Percentiles rank a stretch among this genome's conserved stretches.
phyloP scores from a whole-genome alignment of 306 rosid species.

The Cercis canadensis region DNA sequence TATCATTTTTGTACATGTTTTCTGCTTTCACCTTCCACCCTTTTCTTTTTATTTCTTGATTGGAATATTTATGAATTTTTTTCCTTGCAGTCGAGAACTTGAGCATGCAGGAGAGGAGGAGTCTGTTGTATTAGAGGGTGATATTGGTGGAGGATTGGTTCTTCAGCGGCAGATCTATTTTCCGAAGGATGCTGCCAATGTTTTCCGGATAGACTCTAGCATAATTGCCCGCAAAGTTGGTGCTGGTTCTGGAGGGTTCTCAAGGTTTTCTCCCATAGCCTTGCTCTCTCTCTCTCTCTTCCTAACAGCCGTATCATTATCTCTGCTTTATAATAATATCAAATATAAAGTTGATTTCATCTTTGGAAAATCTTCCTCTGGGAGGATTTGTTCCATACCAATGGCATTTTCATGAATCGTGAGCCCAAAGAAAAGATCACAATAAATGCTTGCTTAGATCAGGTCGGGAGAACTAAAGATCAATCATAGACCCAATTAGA shows the following conservation, averaged over 20 bases:
- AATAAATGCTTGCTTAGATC: neutral
- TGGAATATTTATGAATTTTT: neutral
- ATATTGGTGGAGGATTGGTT: conserved; percentile 89
- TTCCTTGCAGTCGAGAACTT: conserved; percentile 64
- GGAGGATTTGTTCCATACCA: neutral
- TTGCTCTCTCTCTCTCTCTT: neutral
- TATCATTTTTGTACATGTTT: too few species aligned
- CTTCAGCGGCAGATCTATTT: conserved; percentile 64
- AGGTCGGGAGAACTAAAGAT: neutral
- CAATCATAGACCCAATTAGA: too few species aligned
- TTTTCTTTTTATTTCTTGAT: neutral
- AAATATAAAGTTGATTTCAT: neutral
- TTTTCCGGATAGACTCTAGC: conserved; percentile 70
- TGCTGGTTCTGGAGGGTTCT: conserved; percentile 98
- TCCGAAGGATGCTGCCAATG: conserved; percentile 55
- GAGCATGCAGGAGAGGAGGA: conserved; percentile 75
- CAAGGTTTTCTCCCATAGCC: conserved; percentile 64
- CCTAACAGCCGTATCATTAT: conserved; percentile 17
- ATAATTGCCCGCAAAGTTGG: conserved; percentile 79
- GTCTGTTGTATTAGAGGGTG: conserved; percentile 76
- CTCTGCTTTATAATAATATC: conserved; percentile 3
- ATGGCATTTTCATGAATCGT: neutral
- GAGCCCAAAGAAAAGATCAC: neutral
- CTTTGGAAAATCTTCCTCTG: neutral
- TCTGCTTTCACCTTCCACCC: neutral